A percentile compares a stretch with the other conserved stretches of the same genome.
These are phyloP conservation scores for Pleurotus cornucopiae DNA, from an alignment of 768 basidiomycete species.

Conservation along the genomic window DNA sequence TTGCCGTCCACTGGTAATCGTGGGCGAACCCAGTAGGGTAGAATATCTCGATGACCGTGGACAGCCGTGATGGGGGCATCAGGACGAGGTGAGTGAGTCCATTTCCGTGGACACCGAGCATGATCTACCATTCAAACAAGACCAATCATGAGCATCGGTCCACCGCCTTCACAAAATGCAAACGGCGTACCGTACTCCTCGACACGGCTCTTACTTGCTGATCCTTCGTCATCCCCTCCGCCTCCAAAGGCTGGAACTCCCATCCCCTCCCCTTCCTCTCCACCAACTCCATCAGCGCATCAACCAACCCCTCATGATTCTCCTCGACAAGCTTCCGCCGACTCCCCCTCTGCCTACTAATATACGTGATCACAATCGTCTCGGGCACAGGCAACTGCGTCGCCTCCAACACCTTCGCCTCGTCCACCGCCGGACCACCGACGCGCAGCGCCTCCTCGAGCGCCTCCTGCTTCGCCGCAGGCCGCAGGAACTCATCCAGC, in stretches of 20 bases:
- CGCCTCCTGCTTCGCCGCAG: not conserved
- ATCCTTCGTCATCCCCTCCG: slow-evolving; percentile 68
- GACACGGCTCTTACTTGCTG: slow-evolving; percentile 66
- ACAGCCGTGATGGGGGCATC: slow-evolving; percentile 72
- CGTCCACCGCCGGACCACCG: not conserved
- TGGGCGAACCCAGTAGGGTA: slow-evolving; percentile 77
- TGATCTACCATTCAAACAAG: slow-evolving; percentile 34
- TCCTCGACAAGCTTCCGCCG: slow-evolving; percentile 48
- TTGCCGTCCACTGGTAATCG: slow-evolving; percentile 82
- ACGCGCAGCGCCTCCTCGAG: no score
- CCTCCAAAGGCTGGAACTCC: slow-evolving; percentile 58
- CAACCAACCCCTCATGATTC: slow-evolving; percentile 53
- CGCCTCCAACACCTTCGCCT: slow-evolving; percentile 11
- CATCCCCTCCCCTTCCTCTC: slow-evolving; percentile 37
- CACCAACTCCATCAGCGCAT: slow-evolving; percentile 47
- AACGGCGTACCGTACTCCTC: slow-evolving; percentile 59
- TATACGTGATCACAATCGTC: slow-evolving; percentile 66
- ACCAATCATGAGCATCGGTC: not conserved
- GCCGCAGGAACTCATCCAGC: not conserved
- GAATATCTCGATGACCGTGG: slow-evolving; percentile 85
- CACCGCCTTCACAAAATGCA: not conserved
- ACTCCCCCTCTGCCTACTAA: slow-evolving; percentile 57
- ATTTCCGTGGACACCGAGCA: slow-evolving; percentile 76
- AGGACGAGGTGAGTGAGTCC: slow-evolving; percentile 80
- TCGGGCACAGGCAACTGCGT: slow-evolving; percentile 35